These are phyloP conservation scores for Calophaca sinica DNA, from an alignment of 306 rosid genomes.

Conservation along the genomic window DNA sequence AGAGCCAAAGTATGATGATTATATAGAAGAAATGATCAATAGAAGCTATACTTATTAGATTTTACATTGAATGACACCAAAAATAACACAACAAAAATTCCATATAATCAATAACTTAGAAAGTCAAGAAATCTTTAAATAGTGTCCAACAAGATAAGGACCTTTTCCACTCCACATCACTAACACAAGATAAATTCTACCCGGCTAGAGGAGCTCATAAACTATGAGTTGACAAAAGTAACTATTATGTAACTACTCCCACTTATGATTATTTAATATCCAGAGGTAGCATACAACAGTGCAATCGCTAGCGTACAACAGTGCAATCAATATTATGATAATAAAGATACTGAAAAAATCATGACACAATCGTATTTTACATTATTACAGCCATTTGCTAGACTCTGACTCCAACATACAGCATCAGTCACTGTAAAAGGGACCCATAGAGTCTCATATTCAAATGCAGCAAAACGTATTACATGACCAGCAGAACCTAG, in stretches of 20 bases:
- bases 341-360: not conserved
- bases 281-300: not conserved
- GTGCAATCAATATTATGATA: conserved; percentile 7
- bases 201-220: not conserved
- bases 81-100: not conserved
- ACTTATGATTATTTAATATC: not conserved
- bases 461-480: conserved; percentile 4
- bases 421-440: conserved; percentile 1
- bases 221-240: conserved; percentile 16
- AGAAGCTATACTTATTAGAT: conserved; percentile 20
- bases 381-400: conserved; percentile 3
- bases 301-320: no score
- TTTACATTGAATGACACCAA: conserved; percentile 12
- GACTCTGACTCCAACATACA: conserved; percentile 10
- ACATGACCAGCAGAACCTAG: not conserved
- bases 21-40: conserved; percentile 4
- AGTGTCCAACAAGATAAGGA: conserved; percentile 9
- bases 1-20: conserved; percentile 16
- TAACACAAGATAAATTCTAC: not conserved
- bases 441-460: not conserved
- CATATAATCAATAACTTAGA: not conserved
- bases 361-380: not conserved
- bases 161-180: conserved; percentile 8
- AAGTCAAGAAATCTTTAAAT: not conserved
- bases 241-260: not conserved